Evolutionary conservation across 2,329 filamentous ascomycete genomes (phyloP).

Genomic region (Trichoderma semiorbis): DNA sequence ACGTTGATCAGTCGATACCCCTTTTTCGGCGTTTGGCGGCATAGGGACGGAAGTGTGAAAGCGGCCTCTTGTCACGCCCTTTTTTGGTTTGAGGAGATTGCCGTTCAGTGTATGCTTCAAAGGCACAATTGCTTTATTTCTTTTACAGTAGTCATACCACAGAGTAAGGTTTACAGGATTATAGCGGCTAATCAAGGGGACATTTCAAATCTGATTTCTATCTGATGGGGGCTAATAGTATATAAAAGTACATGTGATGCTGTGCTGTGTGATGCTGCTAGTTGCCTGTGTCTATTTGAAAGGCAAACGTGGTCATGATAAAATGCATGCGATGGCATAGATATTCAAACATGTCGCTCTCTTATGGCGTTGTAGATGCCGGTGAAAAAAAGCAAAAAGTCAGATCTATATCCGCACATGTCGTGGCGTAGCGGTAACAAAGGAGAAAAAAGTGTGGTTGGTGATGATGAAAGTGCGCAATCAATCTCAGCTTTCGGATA

Average conservation of each 20-base stretch:
- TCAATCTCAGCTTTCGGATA: background rate
- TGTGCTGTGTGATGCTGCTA: background rate
- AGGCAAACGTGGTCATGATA: background rate
- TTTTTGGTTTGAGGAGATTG: background rate
- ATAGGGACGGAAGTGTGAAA: background rate
- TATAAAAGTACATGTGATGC: background rate
- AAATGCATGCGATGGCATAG: background rate
- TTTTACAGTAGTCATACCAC: background rate
- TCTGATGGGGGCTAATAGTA: conserved; percentile 14
- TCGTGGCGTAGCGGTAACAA: background rate
- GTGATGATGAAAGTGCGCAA: background rate
- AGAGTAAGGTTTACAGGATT: background rate
- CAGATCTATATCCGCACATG: background rate
- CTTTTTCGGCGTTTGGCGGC: conserved; percentile 25
- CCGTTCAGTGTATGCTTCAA: background rate
- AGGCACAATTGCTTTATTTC: background rate
- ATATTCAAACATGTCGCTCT: background rate
- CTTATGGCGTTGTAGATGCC: background rate
- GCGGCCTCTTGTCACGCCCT: background rate
- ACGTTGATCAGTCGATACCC: conserved; percentile 19
- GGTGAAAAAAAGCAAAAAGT: background rate
- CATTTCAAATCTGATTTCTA: conserved; percentile 1
- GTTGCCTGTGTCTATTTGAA: background rate
- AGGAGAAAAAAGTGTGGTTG: background rate
- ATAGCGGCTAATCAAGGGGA: background rate